Base-by-base conservation (phyloP, 108 stramenopile genomes). In the Cyclotella kingstonii region DNA sequence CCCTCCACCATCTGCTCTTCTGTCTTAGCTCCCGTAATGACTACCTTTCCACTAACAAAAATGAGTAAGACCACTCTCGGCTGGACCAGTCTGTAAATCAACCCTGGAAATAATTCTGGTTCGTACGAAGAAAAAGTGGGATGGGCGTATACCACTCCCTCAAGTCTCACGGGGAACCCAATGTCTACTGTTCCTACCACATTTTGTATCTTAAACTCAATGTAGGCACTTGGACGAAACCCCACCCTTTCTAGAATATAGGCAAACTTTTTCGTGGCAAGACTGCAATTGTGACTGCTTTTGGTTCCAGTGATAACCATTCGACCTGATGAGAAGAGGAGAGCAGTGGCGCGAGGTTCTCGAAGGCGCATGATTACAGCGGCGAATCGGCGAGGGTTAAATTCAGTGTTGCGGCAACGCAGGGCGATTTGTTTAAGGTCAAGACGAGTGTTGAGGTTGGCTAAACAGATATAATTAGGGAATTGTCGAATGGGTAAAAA, bases 101-200 rank as follows among this genome's bases (percentile, higher is more conserved):
- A 73, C 12, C 98, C 98, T 1, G 98, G 97, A 65, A 99, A 99
- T n/a, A 99, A 65, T 64, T 99, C 98, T 0, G 98, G 98, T 62
- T 99, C 98, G 64, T 96, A 99, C 21, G 77, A 78, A 14, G 87
- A 80, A 82, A 86, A 95, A 19, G 84, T 88, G 6, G 89, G 83
- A 76, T 98, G 96, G 0, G 90, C 91, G 53, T 83, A 95, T 0
- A 96, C 95, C 36, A 99, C 50, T 18, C 95, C 97, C 78, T 99
- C 98, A 68, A 99, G 73, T 29, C 98, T 88, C 19, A 99, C 94
- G 7, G 98, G 97, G 59, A 98, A 99, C 1, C 95, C 93, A 2
- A 90, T 68, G 70, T 98, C 97, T 10, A 89, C 81, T 29, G 97
- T 97, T 26, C 92, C 97, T 31, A 97, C 94, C 60, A 99, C 94